Percentiles rank a stretch among this genome's conserved stretches.
These are phyloP conservation scores for Aphanocladium album DNA, from an alignment of 2,329 filamentous ascomycete genomes.

Conservation along the genomic window DNA sequence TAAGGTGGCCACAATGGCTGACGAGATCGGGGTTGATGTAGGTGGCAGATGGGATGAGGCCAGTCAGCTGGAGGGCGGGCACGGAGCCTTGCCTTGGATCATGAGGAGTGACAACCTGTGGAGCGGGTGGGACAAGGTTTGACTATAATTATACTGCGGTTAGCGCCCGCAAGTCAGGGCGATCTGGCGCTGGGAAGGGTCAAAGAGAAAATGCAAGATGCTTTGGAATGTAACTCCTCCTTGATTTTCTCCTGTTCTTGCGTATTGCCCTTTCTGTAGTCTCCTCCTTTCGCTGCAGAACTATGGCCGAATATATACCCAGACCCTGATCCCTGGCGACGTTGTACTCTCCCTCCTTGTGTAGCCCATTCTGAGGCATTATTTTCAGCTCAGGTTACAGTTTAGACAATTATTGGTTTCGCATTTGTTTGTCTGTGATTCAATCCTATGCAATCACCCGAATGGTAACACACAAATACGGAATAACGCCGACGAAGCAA, in stretches of 20 bases:
- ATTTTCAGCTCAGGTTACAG: not conserved
- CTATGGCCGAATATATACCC: not conserved
- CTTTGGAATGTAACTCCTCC: not conserved
- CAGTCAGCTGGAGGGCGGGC: not conserved
- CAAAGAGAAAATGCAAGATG: not conserved
- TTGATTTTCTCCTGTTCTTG: not conserved
- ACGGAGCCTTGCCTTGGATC: not conserved
- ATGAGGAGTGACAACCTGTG: slow-evolving; percentile 5
- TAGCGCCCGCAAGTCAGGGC: not conserved
- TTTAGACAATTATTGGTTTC: not conserved
- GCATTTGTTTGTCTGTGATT: not conserved
- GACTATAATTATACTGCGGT: not conserved
- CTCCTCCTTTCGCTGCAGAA: not conserved
- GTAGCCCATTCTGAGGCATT: not conserved
- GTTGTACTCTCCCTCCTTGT: not conserved
- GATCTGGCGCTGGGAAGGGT: not conserved
- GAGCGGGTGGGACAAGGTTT: not conserved
- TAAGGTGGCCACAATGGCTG: not conserved
- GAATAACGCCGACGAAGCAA: slow-evolving; percentile 2
- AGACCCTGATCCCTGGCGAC: not conserved
- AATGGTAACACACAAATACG: not conserved
- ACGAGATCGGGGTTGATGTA: not conserved
- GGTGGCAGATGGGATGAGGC: not conserved
- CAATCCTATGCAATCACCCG: not conserved
- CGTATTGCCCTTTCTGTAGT: not conserved